Evolutionary conservation across 805 yeast genomes (phyloP).

Genomic region (Osmozyma mogii): DNA sequence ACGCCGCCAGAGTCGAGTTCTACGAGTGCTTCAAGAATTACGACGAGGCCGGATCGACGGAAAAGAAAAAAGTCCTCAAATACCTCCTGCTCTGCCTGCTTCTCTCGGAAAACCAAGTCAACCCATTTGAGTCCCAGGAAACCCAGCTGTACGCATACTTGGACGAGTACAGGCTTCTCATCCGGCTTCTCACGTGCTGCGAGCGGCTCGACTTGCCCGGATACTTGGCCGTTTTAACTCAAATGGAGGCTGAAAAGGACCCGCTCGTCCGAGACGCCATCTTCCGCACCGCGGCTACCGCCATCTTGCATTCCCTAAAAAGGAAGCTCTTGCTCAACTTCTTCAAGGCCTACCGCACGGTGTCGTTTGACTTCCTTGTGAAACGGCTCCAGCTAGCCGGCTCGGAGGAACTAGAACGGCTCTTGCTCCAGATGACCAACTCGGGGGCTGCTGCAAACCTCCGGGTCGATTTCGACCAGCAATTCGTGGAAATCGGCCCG

Average conservation of each 20-base stretch:
- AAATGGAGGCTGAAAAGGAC: no score
- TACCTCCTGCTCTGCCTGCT: conserved; percentile 56
- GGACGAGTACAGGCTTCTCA: conserved; percentile 6
- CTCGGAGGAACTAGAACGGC: conserved; percentile 19
- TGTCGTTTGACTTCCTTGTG: conserved; percentile 21
- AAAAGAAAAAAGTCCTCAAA: conserved; percentile 49
- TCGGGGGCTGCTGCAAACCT: conserved; percentile 21
- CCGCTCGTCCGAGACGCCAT: conserved; percentile 23
- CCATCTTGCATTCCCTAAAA: conserved; percentile 23
- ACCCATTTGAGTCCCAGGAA: conserved; percentile 69
- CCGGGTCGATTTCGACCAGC: conserved; percentile 22
- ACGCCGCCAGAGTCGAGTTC: conserved; percentile 56
- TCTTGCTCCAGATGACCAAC: conserved; percentile 21
- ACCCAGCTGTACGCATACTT: conserved; percentile 43
- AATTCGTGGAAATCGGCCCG: conserved; percentile 11
- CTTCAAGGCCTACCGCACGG: conserved; percentile 22
- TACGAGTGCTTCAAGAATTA: conserved; percentile 37
- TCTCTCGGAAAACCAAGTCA: conserved; percentile 55
- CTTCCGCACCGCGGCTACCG: conserved; percentile 18
- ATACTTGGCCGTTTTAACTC: neutral
- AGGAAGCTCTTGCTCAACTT: conserved; percentile 23
- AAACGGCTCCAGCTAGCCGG: conserved; percentile 12
- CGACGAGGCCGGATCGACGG: conserved; percentile 37
- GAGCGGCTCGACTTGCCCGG: neutral
- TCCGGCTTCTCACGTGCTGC: conserved; percentile 4